These are phyloP conservation scores for Eutypella sp. DNA, from an alignment of 2,329 filamentous ascomycete genomes.

Conservation along the genomic window DNA sequence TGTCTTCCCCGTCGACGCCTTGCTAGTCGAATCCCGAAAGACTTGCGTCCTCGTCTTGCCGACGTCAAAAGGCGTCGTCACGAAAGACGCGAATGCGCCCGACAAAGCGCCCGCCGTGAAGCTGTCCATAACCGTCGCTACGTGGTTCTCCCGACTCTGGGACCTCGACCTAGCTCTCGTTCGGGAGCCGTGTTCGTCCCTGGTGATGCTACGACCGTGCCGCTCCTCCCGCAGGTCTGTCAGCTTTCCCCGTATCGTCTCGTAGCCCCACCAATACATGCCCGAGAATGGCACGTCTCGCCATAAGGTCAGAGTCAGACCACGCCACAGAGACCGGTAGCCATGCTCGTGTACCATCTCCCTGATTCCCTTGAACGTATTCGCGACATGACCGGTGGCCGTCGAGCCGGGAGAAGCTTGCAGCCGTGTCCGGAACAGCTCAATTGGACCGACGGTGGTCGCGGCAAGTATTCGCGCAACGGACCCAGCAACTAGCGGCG, in stretches of 20 bases:
- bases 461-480: constrained; percentile 76
- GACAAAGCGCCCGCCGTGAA: constrained; percentile 82
- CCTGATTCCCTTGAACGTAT: constrained; percentile 70
- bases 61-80: constrained; percentile 95
- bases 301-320: constrained; percentile 87
- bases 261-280: constrained; percentile 98
- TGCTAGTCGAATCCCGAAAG: constrained; percentile 50
- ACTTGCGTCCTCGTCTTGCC: constrained; percentile 95
- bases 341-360: constrained; percentile 76
- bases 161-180: constrained; percentile 46
- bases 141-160: constrained; percentile 64
- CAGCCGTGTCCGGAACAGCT: constrained; percentile 89
- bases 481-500: constrained; percentile 76
- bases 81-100: constrained; percentile 77
- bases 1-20: constrained; percentile 16
- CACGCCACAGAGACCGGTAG: constrained; percentile 82
- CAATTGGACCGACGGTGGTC: constrained; percentile 79
- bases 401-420: constrained; percentile 65
- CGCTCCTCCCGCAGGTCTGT: constrained; percentile 60
- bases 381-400: constrained; percentile 65
- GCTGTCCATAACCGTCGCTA: constrained; percentile 77
- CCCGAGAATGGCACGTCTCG: constrained; percentile 95
- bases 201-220: constrained; percentile 36
- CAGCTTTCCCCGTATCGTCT: constrained; percentile 68
- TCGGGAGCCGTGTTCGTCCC: constrained; percentile 29